Conservation (phyloP, 2,329 filamentous ascomycete species). For the Chaetomium sp. region DNA sequence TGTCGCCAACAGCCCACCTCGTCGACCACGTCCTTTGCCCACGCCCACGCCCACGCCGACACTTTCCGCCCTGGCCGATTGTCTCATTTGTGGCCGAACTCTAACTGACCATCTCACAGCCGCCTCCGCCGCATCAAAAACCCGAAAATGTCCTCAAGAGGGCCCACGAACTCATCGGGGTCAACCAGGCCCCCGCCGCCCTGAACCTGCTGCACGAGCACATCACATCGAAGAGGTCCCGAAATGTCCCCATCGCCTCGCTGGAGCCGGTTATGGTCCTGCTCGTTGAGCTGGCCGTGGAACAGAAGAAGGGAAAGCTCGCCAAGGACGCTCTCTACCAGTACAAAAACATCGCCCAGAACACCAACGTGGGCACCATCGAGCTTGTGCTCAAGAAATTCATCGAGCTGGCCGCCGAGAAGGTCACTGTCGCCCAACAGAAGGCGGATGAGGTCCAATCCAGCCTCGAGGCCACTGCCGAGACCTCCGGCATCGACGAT, state of each 20-base stretch:
- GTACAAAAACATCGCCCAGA: slow-evolving; percentile 99
- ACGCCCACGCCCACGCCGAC: not conserved
- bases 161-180: slow-evolving; percentile 96
- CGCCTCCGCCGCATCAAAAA: slow-evolving; percentile 93
- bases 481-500: slow-evolving; percentile 78
- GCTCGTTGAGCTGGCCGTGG: slow-evolving; percentile 92
- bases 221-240: slow-evolving; percentile 95
- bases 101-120: slow-evolving; percentile 38
- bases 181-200: slow-evolving; percentile 86
- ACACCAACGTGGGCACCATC: slow-evolving; percentile 96
- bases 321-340: slow-evolving; percentile 99
- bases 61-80: slow-evolving; percentile 1
- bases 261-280: slow-evolving; percentile 98
- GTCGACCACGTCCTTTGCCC: not conserved
- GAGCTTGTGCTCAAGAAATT: slow-evolving; percentile 97
- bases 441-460: slow-evolving; percentile 96
- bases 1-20: not conserved
- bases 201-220: slow-evolving; percentile 96
- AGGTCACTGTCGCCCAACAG: slow-evolving; percentile 90
- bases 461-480: slow-evolving; percentile 66
- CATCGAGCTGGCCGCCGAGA: slow-evolving; percentile 92
- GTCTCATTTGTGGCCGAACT: not conserved
- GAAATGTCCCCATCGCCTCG: slow-evolving; percentile 92
- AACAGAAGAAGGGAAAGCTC: slow-evolving; percentile 95
- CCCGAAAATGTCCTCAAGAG: slow-evolving; percentile 99